These are phyloP conservation scores for Pestalotiopsis sp. DNA, from an alignment of 2,329 filamentous ascomycete genomes.

Conservation along the genomic window DNA sequence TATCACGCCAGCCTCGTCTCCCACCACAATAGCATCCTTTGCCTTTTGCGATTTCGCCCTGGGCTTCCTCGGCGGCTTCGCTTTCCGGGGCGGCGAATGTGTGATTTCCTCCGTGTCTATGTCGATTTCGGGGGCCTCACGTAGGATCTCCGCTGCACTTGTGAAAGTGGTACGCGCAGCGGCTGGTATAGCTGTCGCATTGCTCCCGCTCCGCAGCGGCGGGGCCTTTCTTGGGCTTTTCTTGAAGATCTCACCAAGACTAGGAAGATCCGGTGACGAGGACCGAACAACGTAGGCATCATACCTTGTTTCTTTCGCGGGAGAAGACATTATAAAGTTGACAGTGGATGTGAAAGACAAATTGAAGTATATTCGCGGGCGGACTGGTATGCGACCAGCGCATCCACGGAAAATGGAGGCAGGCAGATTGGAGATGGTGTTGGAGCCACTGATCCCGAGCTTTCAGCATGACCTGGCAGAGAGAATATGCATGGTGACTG, in stretches of 20 bases:
- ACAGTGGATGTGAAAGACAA: conserved; percentile 30
- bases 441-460: neutral
- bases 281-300: conserved; percentile 36
- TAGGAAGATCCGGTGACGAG: conserved; percentile 57
- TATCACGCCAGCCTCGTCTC: conserved; percentile 15
- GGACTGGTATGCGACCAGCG: conserved; percentile 45
- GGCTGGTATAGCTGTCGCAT: conserved; percentile 36
- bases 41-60: conserved; percentile 10
- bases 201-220: conserved; percentile 35
- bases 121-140: conserved; percentile 32
- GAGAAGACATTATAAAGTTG: conserved; percentile 30
- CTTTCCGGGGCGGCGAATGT: conserved; percentile 22
- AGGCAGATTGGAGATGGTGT: neutral
- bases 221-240: conserved; percentile 32
- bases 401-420: conserved; percentile 35
- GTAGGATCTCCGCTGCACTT: conserved; percentile 39
- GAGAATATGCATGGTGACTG: neutral
- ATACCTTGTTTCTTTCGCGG: conserved; percentile 19
- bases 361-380: conserved; percentile 11
- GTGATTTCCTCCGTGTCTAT: conserved; percentile 27
- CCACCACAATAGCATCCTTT: conserved; percentile 13
- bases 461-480: neutral
- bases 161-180: conserved; percentile 39
- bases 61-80: conserved; percentile 18
- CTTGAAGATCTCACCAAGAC: conserved; percentile 48